Evolutionary conservation across 2,329 filamentous ascomycete genomes (phyloP).

Genomic region (Chrysosphaeria jannelii): DNA sequence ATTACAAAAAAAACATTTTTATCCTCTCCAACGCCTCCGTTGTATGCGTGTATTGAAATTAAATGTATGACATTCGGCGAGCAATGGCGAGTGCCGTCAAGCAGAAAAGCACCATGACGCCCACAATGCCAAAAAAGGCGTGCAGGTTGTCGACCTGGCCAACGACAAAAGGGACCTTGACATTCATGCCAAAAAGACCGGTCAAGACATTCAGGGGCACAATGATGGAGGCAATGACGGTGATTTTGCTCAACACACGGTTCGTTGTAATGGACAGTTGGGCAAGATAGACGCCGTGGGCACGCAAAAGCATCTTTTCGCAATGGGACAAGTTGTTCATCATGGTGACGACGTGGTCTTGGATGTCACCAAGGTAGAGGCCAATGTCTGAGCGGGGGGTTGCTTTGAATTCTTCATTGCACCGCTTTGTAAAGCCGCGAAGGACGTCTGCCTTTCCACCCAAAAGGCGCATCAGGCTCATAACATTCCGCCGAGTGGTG

Average conservation of each 20-base stretch:
- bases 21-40: too few species aligned
- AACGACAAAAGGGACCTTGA: constrained; percentile 32
- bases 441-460: constrained; percentile 97
- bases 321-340: constrained; percentile 89
- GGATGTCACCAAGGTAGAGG: constrained; percentile 86
- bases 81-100: constrained; percentile 16
- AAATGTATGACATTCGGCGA: constrained; percentile 16
- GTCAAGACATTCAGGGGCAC: constrained; percentile 86
- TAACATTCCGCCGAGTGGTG: constrained; percentile 73
- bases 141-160: constrained; percentile 18
- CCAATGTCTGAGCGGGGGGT: constrained; percentile 91
- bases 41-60: too few species aligned
- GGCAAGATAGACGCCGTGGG: constrained; percentile 86
- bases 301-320: constrained; percentile 85
- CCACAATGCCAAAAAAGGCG: constrained; percentile 20
- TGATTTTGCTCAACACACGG: constrained; percentile 78
- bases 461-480: constrained; percentile 72
- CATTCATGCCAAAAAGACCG: constrained; percentile 71
- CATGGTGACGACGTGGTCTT: constrained; percentile 98
- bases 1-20: too few species aligned
- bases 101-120: constrained; percentile 22
- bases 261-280: constrained; percentile 79
- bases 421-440: constrained; percentile 89
- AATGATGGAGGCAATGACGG: constrained; percentile 76
- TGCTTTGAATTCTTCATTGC: constrained; percentile 89